Conservation (phyloP, 2,329 filamentous ascomycete species). For the Moelleriella libera region DNA sequence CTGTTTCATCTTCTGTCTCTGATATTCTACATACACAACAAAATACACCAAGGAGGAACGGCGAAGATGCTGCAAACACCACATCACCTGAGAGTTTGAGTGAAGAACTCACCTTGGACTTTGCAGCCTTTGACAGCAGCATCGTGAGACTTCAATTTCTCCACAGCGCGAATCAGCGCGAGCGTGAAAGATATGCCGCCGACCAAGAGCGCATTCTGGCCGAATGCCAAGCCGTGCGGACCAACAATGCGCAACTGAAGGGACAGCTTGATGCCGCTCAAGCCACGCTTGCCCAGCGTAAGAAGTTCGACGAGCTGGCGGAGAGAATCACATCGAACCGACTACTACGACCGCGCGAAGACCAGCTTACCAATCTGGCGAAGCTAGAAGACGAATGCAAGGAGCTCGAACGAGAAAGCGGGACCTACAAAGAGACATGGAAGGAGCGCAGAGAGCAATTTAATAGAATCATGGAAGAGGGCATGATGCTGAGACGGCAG, state of each 20-base stretch:
- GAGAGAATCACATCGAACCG: constrained; percentile 75
- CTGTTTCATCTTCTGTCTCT: constrained; percentile 47
- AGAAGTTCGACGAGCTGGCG: constrained; percentile 76
- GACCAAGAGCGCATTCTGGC: constrained; percentile 68
- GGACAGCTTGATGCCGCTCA: constrained; percentile 65
- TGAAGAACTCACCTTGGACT: constrained; percentile 77
- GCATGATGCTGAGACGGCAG: constrained; percentile 68
- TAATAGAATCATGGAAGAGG: constrained; percentile 77
- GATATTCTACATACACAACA: neutral
- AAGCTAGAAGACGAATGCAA: constrained; percentile 82
- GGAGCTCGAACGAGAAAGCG: constrained; percentile 73
- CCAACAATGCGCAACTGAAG: constrained; percentile 59
- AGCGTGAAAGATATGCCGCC: constrained; percentile 69
- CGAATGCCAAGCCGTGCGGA: constrained; percentile 64
- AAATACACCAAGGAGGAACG: constrained; percentile 8
- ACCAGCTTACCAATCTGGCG: constrained; percentile 61
- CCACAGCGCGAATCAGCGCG: constrained; percentile 64
- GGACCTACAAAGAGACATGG: constrained; percentile 73
- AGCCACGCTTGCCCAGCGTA: constrained; percentile 61
- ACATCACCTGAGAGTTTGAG: constrained; percentile 43
- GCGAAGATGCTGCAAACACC: constrained; percentile 17
- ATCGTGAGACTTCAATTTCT: constrained; percentile 83
- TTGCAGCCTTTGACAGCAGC: constrained; percentile 74
- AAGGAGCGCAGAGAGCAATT: constrained; percentile 75
- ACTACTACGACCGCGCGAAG: constrained; percentile 67